Base-by-base conservation (phyloP, 495 filamentous ascomycete species). In the Talaromyces thailandensis region DNA sequence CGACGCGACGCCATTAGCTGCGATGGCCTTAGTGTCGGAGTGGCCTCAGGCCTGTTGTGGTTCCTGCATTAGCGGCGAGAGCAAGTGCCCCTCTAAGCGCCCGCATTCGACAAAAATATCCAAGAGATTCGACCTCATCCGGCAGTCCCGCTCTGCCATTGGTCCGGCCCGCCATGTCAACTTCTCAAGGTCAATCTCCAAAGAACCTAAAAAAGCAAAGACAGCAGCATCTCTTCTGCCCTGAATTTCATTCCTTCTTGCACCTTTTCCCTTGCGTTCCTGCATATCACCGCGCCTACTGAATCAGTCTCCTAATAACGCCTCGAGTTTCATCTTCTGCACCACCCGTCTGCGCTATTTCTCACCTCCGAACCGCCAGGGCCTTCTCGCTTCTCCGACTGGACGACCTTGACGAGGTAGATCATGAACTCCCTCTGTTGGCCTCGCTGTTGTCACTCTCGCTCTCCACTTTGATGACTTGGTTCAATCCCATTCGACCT, bases 401-500 rank as follows among this genome's bases (percentile, higher is more conserved):
- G 56, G 56, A 58, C 51, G 29, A 32, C 9, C 37, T 18, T 21
- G 18, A 48, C 18, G 43, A 48, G 16, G 18, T 9, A 48, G 4
- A 48, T 48, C 43, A 48, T 48, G 43, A 48, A 21, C 18, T 48
- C 43, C 9, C 43, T 2, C n/a, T 48, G n/a, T 48, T 21, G n/a
- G 43, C 43, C 6, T 48, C 9, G 43, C 5, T 8, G 6, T 48
- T 48, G 43, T 23, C 4, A 48, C 43, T 21, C n/a, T 18, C 43
- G 3, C 43, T 25, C 51, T 55, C 26, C 51, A 25, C 51, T 55
- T 4, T 14, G 26, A 55, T 28, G 23, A 26, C 26, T 28, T 55
- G 51, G 23, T 55, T 28, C 51, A 55, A 55, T 55, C 51, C 51
- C n/a, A 25, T 55, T 55, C 51, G 51, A 55, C 51, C 16, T 55